These are phyloP conservation scores for Tuctoria greenei DNA, from an alignment of 176 grass and related monocot species.

Conservation along the genomic window DNA sequence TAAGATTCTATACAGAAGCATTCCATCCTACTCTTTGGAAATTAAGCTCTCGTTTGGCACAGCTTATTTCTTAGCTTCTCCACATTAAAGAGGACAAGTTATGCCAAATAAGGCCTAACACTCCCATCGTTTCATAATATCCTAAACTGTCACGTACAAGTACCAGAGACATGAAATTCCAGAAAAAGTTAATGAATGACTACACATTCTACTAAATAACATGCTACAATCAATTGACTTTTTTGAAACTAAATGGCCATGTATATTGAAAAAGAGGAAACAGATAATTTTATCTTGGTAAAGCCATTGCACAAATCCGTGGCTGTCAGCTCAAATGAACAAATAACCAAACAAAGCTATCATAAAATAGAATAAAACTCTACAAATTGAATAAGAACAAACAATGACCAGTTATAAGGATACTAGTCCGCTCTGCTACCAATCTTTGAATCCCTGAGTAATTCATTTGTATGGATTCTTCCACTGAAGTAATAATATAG, in stretches of 20 bases:
- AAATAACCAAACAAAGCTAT: constrained; percentile 9
- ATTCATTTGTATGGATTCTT: constrained; percentile 77
- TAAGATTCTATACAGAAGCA: neutral
- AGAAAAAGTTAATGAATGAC: neutral
- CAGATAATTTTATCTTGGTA: neutral
- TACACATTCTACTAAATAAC: neutral
- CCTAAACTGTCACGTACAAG: neutral
- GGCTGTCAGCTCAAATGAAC: neutral
- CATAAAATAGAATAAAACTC: neutral
- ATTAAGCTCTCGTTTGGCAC: too few species aligned
- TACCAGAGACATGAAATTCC: neutral
- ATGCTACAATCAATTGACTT: neutral
- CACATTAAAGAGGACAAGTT: neutral
- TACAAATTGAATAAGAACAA: constrained; percentile 31
- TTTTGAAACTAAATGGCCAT: neutral
- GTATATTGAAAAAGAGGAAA: neutral
- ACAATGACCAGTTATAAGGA: constrained; percentile 28
- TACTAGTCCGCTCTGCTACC: constrained; percentile 69
- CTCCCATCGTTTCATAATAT: neutral
- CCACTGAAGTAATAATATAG: constrained; percentile 85
- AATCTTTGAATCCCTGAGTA: constrained; percentile 76
- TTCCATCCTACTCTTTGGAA: neutral
- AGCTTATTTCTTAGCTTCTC: neutral
- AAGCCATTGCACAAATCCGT: neutral
- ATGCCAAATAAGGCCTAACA: neutral